phyloP scores from a whole-genome alignment of 306 rosid genomes.

The Bauhinia variegata region DNA sequence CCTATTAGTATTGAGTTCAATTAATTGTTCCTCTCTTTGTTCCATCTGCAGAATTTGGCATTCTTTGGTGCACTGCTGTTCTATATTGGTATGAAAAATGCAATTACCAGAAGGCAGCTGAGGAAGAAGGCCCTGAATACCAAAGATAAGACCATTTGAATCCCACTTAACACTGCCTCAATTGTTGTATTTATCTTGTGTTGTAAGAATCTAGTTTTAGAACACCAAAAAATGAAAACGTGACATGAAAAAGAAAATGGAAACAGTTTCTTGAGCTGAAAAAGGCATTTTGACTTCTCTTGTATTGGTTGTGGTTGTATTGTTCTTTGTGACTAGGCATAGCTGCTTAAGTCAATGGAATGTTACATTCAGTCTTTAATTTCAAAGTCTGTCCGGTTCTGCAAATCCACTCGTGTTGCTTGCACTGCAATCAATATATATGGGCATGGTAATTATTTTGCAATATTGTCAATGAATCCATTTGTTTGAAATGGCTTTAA shows the following conservation, averaged over 20 bases:
- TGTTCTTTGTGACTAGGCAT: no score
- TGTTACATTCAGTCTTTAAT: no score
- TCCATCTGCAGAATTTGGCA: conserved; percentile 59
- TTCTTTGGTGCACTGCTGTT: conserved; percentile 71
- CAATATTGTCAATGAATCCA: no score
- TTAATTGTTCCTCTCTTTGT: background rate
- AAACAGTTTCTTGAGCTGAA: background rate
- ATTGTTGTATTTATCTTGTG: background rate
- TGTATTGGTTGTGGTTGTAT: no score
- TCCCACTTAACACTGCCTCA: background rate
- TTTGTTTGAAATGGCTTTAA: no score
- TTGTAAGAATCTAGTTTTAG: background rate
- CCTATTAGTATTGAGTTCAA: background rate
- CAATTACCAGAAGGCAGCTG: conserved; percentile 53
- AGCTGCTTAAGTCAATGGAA: no score
- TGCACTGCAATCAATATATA: no score
- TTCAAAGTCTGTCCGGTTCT: no score
- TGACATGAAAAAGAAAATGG: background rate
- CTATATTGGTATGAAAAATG: conserved; percentile 60
- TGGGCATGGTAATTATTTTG: no score
- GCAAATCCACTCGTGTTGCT: no score
- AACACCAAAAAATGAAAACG: background rate
- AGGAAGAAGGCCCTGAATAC: conserved; percentile 44
- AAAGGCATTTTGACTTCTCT: background rate
- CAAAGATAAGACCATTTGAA: conserved; percentile 53